phyloP scores from a whole-genome alignment of 2,329 filamentous ascomycete genomes.

The Cytospora schulzeri region DNA sequence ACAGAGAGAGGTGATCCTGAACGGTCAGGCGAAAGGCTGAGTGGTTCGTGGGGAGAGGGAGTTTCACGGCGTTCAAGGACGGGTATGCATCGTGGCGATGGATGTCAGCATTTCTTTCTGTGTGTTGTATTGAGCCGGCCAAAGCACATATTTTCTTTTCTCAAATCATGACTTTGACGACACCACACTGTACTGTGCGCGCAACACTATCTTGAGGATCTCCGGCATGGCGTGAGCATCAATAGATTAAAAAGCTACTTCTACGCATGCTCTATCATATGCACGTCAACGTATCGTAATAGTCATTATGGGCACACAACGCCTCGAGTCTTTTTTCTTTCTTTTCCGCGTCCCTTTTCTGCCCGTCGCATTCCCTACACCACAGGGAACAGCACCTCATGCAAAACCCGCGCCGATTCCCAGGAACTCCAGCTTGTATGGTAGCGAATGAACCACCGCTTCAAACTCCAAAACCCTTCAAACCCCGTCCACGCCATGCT shows the following conservation, averaged over 20 bases:
- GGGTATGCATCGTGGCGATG: conserved; percentile 9
- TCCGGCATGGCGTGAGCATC: not conserved
- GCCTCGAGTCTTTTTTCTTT: not conserved
- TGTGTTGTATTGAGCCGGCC: not conserved
- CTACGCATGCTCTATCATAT: conserved; percentile 11
- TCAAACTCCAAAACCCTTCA: not conserved
- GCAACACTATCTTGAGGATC: not conserved
- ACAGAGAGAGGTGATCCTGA: not conserved
- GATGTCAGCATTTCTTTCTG: not conserved
- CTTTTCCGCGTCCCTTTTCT: not conserved
- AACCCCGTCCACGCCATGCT: not conserved
- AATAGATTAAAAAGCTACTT: not conserved
- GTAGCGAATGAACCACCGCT: not conserved
- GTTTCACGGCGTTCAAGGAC: conserved; percentile 23
- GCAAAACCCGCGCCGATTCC: not conserved
- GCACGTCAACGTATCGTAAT: conserved; percentile 14
- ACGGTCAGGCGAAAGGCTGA: not conserved
- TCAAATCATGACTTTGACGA: not conserved
- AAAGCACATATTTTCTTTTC: not conserved
- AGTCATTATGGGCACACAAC: conserved; percentile 8
- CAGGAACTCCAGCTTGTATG: not conserved
- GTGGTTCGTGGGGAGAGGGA: not conserved
- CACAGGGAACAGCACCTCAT: not conserved
- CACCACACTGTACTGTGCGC: not conserved
- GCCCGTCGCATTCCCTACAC: not conserved